Conservation (phyloP, 345 rosid genomes). For the Citrus sp. region DNA sequence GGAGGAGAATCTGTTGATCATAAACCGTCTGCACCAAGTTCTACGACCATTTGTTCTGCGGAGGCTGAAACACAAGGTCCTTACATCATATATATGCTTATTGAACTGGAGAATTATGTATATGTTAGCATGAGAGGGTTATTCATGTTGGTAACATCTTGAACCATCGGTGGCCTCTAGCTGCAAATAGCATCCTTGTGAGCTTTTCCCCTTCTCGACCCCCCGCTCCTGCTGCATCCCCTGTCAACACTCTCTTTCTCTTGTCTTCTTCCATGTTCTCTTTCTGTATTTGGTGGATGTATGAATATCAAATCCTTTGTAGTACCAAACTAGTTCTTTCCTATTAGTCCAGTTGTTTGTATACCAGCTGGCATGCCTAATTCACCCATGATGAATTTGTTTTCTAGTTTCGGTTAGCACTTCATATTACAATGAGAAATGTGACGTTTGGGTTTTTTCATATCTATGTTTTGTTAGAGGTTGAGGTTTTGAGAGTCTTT, state of each 20-base stretch:
- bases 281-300: background rate
- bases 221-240: background rate
- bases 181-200: background rate
- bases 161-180: background rate
- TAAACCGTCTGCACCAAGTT: constrained; percentile 94
- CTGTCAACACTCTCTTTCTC: background rate
- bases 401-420: background rate
- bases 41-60: constrained; percentile 94
- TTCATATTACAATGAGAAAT: background rate
- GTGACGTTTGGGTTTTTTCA: background rate
- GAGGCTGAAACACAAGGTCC: constrained; percentile 91
- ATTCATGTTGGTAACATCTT: constrained; percentile 1
- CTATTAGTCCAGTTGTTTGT: background rate
- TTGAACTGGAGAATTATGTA: background rate
- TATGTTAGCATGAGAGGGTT: background rate
- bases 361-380: background rate
- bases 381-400: background rate
- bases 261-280: background rate
- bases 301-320: background rate
- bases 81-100: constrained; percentile 7
- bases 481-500: background rate
- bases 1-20: constrained; percentile 89
- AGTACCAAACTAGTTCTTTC: background rate
- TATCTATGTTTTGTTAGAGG: background rate
- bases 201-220: background rate